These are phyloP conservation scores for Ganoderma meredithae DNA, from an alignment of 1,284 basidiomycete genomes.

Conservation along the genomic window DNA sequence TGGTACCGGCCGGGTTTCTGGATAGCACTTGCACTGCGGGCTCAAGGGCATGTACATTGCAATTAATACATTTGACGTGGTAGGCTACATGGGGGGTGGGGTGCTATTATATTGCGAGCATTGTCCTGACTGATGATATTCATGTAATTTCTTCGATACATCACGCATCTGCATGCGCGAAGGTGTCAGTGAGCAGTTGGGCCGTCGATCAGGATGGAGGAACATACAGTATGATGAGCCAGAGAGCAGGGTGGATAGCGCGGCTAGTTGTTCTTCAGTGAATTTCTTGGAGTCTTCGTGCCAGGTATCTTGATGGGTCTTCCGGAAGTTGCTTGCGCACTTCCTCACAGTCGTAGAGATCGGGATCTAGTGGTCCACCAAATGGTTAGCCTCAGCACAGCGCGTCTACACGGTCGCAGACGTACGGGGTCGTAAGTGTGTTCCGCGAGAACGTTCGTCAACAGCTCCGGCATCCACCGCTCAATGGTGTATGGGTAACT, in stretches of 20 bases:
- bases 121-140: conserved; percentile 18
- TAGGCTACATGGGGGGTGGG: conserved; percentile 16
- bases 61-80: conserved; percentile 15
- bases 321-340: conserved; percentile 78
- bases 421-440: conserved; percentile 82
- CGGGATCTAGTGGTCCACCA: conserved; percentile 56
- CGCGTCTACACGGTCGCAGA: not conserved
- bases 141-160: conserved; percentile 10
- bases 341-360: conserved; percentile 78
- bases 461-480: conserved; percentile 82
- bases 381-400: not conserved
- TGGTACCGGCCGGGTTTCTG: conserved; percentile 11
- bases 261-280: conserved; percentile 73
- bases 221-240: conserved; percentile 77
- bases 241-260: conserved; percentile 74
- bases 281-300: conserved; percentile 83
- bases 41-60: conserved; percentile 22
- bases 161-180: conserved; percentile 44
- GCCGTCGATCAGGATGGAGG: not conserved
- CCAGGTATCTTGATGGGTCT: conserved; percentile 87
- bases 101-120: conserved; percentile 22
- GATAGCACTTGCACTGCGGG: conserved; percentile 10
- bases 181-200: not conserved
- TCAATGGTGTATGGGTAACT: conserved; percentile 89
- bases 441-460: conserved; percentile 76